These are phyloP conservation scores for Rhizopus microsporus DNA, from an alignment of 371 early-diverging fungal genomes.

Conservation along the genomic window DNA sequence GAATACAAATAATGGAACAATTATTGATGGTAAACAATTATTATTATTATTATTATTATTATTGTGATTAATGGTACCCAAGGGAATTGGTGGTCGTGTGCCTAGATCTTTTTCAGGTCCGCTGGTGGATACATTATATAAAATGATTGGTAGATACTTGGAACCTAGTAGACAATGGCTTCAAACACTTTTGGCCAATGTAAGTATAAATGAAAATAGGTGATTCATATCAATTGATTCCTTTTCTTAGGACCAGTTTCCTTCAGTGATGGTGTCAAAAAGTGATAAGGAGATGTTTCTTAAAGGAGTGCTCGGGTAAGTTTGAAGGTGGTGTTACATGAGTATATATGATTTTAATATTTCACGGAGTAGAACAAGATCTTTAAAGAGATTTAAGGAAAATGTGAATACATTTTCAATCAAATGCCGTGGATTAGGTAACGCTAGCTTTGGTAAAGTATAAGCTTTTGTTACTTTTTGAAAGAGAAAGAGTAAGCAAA, in stretches of 20 bases:
- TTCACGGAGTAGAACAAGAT: slow-evolving; percentile 50
- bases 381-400: slow-evolving; percentile 62
- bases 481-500: background rate
- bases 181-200: slow-evolving; percentile 54
- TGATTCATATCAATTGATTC: background rate
- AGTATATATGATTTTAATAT: background rate
- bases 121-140: slow-evolving; percentile 64
- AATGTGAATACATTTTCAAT: slow-evolving; percentile 57
- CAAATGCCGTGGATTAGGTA: slow-evolving; percentile 65
- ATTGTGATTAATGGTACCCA: background rate
- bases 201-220: slow-evolving; percentile 20
- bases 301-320: slow-evolving; percentile 61
- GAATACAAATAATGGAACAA: slow-evolving; percentile 57
- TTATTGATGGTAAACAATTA: slow-evolving; percentile 47
- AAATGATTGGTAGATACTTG: slow-evolving; percentile 57
- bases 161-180: slow-evolving; percentile 59
- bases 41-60: slow-evolving; percentile 5
- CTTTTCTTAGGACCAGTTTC: slow-evolving; percentile 59
- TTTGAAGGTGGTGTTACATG: slow-evolving; percentile 1
- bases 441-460: slow-evolving; percentile 45
- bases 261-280: slow-evolving; percentile 54
- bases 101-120: slow-evolving; percentile 71
- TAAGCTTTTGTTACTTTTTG: slow-evolving; percentile 1
- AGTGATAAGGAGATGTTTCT: slow-evolving; percentile 63
- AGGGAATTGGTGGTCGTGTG: slow-evolving; percentile 73